Conservation (phyloP, 352 stramenopile species). For the Pythium dissotocum region DNA sequence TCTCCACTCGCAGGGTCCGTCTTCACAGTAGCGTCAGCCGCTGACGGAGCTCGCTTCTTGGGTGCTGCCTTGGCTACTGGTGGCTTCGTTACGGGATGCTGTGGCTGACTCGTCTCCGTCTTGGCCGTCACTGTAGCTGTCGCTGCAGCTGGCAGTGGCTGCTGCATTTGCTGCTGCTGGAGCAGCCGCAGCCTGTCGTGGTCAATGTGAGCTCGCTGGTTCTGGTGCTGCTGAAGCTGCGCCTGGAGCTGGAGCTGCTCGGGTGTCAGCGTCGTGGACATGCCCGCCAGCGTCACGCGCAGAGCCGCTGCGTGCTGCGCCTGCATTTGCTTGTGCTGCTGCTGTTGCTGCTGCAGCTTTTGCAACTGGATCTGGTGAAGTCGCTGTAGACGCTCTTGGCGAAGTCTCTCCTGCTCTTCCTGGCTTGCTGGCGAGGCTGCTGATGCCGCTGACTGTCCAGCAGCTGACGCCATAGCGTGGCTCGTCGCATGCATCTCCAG, state of each 20-base stretch:
- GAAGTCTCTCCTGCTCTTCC: constrained; percentile 48
- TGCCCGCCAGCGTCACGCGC: constrained; percentile 33
- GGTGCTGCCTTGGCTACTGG: constrained; percentile 10
- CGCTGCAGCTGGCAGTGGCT: constrained; percentile 39
- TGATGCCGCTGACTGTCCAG: neutral
- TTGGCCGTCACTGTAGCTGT: constrained; percentile 26
- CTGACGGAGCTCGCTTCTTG: constrained; percentile 15
- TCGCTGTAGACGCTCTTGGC: constrained; percentile 48
- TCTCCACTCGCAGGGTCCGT: neutral
- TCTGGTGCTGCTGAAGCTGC: constrained; percentile 40
- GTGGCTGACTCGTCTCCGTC: constrained; percentile 14
- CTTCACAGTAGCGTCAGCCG: neutral
- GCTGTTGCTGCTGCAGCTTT: constrained; percentile 30
- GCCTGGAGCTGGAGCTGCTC: constrained; percentile 24
- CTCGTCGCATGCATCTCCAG: constrained; percentile 41
- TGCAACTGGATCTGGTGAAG: constrained; percentile 60
- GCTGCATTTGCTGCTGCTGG: constrained; percentile 38
- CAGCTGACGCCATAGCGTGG: constrained; percentile 16
- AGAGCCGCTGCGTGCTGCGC: constrained; percentile 21
- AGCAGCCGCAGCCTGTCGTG: constrained; percentile 45
- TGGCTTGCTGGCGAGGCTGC: constrained; percentile 5
- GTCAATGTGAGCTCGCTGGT: constrained; percentile 45
- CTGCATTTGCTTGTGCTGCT: constrained; percentile 29
- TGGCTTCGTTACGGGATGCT: constrained; percentile 18
- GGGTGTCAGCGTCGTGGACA: constrained; percentile 16